These are phyloP conservation scores for Kalmusia sp. DNA, from an alignment of 2,329 filamentous ascomycete species.

Conservation along the genomic window DNA sequence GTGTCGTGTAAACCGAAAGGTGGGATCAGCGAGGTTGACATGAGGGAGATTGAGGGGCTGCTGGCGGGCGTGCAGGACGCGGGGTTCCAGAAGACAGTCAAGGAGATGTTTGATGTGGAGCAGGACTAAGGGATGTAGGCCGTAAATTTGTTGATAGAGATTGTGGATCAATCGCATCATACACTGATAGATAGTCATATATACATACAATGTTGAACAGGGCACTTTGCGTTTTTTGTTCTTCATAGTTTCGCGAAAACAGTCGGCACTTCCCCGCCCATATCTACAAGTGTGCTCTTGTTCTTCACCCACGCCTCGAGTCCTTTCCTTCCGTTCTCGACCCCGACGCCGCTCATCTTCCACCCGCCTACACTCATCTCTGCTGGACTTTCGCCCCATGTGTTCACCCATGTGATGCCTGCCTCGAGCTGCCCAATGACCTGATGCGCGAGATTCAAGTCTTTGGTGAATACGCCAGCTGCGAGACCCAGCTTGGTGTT, in stretches of 20 bases:
- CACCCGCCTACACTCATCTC: conserved; percentile 94
- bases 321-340: conserved; percentile 83
- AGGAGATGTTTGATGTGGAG: neutral
- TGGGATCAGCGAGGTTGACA: neutral
- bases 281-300: conserved; percentile 87
- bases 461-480: conserved; percentile 80
- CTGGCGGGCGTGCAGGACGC: neutral
- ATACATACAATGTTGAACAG: too few relatives aligned
- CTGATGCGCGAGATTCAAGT: conserved; percentile 76
- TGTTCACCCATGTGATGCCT: conserved; percentile 91
- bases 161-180: too few relatives aligned
- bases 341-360: conserved; percentile 87
- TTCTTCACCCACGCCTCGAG: conserved; percentile 84
- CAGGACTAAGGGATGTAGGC: neutral
- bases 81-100: neutral
- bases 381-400: conserved; percentile 89
- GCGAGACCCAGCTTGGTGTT: conserved; percentile 79
- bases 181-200: too few relatives aligned
- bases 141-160: too few relatives aligned
- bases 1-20: neutral
- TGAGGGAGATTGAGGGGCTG: neutral
- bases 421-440: conserved; percentile 76
- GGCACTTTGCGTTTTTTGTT: too few relatives aligned
- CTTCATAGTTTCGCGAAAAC: conserved; percentile 63
- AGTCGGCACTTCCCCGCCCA: conserved; percentile 72